Percentiles rank a stretch among this genome's conserved stretches.
These are phyloP conservation scores for Termitomyces sp. DNA, from an alignment of 768 basidiomycete species.

Conservation along the genomic window DNA sequence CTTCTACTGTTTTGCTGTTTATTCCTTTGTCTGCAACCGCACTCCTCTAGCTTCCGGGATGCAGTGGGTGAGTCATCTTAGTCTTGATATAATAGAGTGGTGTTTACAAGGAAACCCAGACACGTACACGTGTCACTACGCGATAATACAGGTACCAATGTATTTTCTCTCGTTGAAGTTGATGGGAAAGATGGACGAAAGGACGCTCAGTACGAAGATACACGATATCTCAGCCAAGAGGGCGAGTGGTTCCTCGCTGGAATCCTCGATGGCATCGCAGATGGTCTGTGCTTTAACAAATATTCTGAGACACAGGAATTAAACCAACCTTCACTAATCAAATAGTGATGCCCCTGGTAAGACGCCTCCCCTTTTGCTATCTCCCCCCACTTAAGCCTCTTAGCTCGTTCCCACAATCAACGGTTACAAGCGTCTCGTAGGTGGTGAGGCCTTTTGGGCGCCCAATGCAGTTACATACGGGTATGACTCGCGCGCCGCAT, in stretches of 20 bases:
- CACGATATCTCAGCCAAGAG: constrained; percentile 74
- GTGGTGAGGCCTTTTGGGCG: constrained; percentile 92
- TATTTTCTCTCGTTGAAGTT: constrained; percentile 67
- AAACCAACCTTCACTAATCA: not conserved
- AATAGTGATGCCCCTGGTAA: constrained; percentile 74
- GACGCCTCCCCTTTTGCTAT: constrained; percentile 7
- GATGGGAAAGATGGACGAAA: constrained; percentile 59
- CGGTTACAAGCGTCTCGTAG: constrained; percentile 94
- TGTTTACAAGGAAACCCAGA: constrained; percentile 26
- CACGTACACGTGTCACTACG: constrained; percentile 91
- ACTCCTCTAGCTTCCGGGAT: constrained; percentile 74
- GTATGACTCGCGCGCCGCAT: constrained; percentile 91
- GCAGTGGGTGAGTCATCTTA: constrained; percentile 64
- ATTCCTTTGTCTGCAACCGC: not conserved
- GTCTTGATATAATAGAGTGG: not conserved
- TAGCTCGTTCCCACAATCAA: constrained; percentile 89
- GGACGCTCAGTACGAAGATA: constrained; percentile 74
- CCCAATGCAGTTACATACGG: constrained; percentile 92
- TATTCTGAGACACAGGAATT: not conserved
- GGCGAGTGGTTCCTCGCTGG: constrained; percentile 96
- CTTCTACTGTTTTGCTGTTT: not conserved
- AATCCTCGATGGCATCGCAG: constrained; percentile 80
- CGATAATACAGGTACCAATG: constrained; percentile 60
- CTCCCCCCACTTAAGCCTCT: not conserved
- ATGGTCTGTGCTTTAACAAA: constrained; percentile 41